These are phyloP conservation scores for Nicotiana sylvestris DNA, from an alignment of 257 asterid genomes.

Conservation along the genomic window DNA sequence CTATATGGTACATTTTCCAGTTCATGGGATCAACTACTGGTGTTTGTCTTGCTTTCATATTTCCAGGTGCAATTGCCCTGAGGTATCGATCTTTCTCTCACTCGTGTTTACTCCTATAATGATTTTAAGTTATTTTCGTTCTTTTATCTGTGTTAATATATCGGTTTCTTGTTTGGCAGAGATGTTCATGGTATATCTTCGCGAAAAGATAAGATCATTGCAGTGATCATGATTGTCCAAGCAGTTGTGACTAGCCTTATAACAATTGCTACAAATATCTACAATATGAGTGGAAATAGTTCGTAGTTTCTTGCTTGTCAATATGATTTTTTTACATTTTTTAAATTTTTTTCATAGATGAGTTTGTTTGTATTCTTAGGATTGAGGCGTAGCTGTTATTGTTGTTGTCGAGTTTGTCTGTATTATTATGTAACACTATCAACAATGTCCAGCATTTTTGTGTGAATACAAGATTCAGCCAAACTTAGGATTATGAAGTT, in stretches of 20 bases:
- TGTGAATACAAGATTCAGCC: not conserved
- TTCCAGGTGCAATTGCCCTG: constrained; percentile 73
- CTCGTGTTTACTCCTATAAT: not conserved
- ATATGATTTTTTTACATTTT: not conserved
- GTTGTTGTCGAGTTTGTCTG: not conserved
- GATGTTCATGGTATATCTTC: constrained; percentile 77
- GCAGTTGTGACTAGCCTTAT: constrained; percentile 77
- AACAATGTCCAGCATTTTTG: not conserved
- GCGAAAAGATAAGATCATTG: constrained; percentile 68
- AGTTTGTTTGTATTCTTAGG: not conserved
- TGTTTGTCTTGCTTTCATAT: constrained; percentile 81
- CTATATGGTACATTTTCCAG: constrained; percentile 92
- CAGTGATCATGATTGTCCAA: constrained; percentile 52
- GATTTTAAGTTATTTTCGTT: not conserved
- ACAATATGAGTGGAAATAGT: constrained; percentile 36
- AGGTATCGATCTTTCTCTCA: constrained; percentile 40
- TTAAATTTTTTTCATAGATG: not conserved
- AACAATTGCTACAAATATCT: constrained; percentile 70
- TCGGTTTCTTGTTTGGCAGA: constrained; percentile 35
- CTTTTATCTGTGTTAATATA: not conserved
- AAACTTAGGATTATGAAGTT: too few relatives aligned
- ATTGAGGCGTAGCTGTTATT: not conserved
- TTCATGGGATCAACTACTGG: constrained; percentile 89
- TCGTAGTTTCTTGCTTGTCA: not conserved
- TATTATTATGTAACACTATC: not conserved